Conservation (phyloP, 306 rosid species). For the Cucumis sativus region DNA sequence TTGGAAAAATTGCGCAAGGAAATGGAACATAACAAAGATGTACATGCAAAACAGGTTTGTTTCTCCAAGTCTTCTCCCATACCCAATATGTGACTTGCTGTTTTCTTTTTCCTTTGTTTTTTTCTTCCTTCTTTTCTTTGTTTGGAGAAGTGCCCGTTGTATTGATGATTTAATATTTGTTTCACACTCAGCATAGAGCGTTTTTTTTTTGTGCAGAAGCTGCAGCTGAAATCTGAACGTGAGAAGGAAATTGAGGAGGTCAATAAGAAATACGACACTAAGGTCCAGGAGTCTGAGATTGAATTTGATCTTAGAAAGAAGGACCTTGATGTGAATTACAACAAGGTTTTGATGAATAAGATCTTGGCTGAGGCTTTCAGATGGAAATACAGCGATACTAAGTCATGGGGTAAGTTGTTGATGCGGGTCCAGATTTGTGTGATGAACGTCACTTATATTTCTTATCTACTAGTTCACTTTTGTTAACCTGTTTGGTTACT, state of each 20-base stretch:
- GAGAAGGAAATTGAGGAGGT: slow-evolving; percentile 50
- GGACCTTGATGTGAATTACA: slow-evolving; percentile 24
- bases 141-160: not conserved
- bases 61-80: not conserved
- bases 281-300: slow-evolving; percentile 29
- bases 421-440: not conserved
- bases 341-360: slow-evolving; percentile 30
- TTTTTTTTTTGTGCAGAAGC: slow-evolving; percentile 40
- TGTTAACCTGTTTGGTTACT: not conserved
- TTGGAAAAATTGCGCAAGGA: slow-evolving; percentile 37
- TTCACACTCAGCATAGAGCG: slow-evolving; percentile 8
- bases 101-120: not conserved
- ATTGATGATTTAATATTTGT: slow-evolving; percentile 2
- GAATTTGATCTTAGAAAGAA: slow-evolving; percentile 26
- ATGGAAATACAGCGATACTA: slow-evolving; percentile 38
- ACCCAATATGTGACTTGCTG: not conserved
- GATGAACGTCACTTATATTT: not conserved
- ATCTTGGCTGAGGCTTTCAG: slow-evolving; percentile 54
- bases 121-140: not conserved
- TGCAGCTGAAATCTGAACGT: slow-evolving; percentile 33
- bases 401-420: slow-evolving; percentile 12
- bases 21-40: slow-evolving; percentile 18
- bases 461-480: not conserved
- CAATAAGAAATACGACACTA: slow-evolving; percentile 34
- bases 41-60: slow-evolving; percentile 42